phyloP scores from a whole-genome alignment of 2,329 filamentous ascomycete genomes.

The Botrytis porri region DNA sequence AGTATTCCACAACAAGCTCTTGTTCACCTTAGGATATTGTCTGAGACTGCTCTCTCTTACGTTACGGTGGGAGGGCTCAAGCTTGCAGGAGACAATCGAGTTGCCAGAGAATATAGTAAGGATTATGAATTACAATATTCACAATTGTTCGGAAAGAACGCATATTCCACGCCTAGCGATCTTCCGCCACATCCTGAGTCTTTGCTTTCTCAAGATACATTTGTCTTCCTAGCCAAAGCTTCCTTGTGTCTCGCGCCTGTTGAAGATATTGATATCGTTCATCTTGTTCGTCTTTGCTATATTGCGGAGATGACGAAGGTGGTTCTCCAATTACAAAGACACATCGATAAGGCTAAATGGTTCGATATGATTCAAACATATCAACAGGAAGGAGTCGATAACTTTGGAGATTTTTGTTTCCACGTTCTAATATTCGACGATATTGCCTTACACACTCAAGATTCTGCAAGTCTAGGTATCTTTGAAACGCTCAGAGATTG shows the following conservation, averaged over 20 bases:
- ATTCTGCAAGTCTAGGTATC: slow-evolving; percentile 54
- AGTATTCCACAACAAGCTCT: slow-evolving; percentile 80
- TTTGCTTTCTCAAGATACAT: slow-evolving; percentile 67
- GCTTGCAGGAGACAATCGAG: slow-evolving; percentile 55
- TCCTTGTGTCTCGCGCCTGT: slow-evolving; percentile 67
- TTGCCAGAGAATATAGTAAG: slow-evolving; percentile 63
- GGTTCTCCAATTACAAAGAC: slow-evolving; percentile 56
- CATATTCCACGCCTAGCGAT: slow-evolving; percentile 14
- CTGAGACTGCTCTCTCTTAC: slow-evolving; percentile 85
- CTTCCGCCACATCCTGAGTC: slow-evolving; percentile 41
- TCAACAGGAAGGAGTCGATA: slow-evolving; percentile 10
- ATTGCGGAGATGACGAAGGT: slow-evolving; percentile 88
- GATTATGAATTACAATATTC: slow-evolving; percentile 71
- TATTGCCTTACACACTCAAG: slow-evolving; percentile 38
- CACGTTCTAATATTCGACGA: slow-evolving; percentile 21
- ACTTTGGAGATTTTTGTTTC: slow-evolving; percentile 33
- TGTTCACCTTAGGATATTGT: slow-evolving; percentile 82
- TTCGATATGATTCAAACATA: slow-evolving; percentile 35
- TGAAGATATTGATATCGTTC: slow-evolving; percentile 69
- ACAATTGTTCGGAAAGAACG: slow-evolving; percentile 58
- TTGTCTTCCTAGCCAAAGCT: slow-evolving; percentile 78
- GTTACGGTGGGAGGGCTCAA: slow-evolving; percentile 71
- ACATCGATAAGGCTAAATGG: slow-evolving; percentile 52
- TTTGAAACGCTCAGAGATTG: slow-evolving; percentile 53
- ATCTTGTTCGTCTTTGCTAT: slow-evolving; percentile 82